phyloP scores from a whole-genome alignment of 1,284 basidiomycete genomes.

The Golubevia pallescens region DNA sequence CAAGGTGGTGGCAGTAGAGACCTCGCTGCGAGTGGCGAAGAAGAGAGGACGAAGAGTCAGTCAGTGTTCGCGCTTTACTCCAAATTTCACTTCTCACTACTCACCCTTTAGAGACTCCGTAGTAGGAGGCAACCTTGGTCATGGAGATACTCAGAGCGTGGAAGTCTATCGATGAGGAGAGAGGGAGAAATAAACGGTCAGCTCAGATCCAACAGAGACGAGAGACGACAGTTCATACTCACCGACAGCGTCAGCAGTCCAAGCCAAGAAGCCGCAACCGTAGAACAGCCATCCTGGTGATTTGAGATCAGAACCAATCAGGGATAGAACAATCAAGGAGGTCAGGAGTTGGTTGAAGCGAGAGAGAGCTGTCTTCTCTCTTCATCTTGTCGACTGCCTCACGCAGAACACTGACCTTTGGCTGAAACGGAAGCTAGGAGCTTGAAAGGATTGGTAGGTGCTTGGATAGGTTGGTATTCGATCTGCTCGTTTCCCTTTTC shows the following conservation, averaged over 20 bases:
- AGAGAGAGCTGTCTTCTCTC: not conserved
- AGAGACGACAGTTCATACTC: too few species aligned
- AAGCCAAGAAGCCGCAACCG: conserved; percentile 29
- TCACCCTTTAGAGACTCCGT: conserved; percentile 21
- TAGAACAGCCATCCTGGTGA: conserved; percentile 29
- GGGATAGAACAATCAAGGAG: not conserved
- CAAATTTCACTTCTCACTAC: not conserved
- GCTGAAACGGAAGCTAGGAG: conserved; percentile 9
- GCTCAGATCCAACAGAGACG: too few species aligned
- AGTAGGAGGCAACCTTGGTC: conserved; percentile 31
- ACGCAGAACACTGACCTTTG: not conserved
- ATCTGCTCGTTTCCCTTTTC: conserved; percentile 28
- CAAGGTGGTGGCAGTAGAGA: conserved; percentile 29
- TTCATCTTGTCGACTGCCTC: not conserved
- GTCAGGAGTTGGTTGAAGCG: not conserved
- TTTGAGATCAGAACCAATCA: conserved; percentile 10
- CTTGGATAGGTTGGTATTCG: conserved; percentile 17
- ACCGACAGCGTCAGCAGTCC: conserved; percentile 23
- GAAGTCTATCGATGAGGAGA: conserved; percentile 19
- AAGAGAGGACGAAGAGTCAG: not conserved
- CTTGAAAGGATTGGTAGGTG: conserved; percentile 23
- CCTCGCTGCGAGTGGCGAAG: conserved; percentile 9
- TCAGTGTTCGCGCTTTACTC: not conserved
- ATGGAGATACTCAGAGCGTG: conserved; percentile 34
- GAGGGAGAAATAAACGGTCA: too few species aligned